phyloP scores from a whole-genome alignment of 306 rosid species.

The Rosa multiflora region DNA sequence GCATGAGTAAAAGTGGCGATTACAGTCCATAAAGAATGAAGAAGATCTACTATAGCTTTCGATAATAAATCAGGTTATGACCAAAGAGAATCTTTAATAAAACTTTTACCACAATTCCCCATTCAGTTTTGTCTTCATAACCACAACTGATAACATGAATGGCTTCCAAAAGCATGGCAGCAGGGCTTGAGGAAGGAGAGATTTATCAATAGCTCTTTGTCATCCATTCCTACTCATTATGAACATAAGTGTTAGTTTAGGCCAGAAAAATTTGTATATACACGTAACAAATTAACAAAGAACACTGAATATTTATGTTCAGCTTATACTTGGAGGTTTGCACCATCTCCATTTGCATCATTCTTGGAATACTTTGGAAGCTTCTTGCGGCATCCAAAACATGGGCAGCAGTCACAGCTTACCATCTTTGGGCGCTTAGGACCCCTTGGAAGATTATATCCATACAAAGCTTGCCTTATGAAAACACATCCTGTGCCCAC shows the following conservation, averaged over 20 bases:
- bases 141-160: constrained; percentile 88
- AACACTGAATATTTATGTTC: neutral
- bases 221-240: constrained; percentile 51
- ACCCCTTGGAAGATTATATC: constrained; percentile 84
- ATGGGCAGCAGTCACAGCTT: constrained; percentile 91
- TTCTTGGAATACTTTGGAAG: constrained; percentile 53
- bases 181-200: constrained; percentile 79
- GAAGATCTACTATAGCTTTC: neutral
- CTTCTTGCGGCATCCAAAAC: constrained; percentile 87
- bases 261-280: neutral
- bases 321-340: constrained; percentile 42
- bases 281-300: neutral
- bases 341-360: constrained; percentile 60
- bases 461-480: constrained; percentile 91
- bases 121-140: constrained; percentile 95
- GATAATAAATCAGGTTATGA: neutral
- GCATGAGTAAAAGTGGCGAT: constrained; percentile 32
- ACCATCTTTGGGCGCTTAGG: constrained; percentile 96
- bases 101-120: constrained; percentile 81
- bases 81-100: no score
- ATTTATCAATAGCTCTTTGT: constrained; percentile 76
- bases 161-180: constrained; percentile 85
- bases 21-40: constrained; percentile 3
- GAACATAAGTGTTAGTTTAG: neutral
- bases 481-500: constrained; percentile 99